Conservation (phyloP, 106 monocot genomes). For the Dendrobium officinale region DNA sequence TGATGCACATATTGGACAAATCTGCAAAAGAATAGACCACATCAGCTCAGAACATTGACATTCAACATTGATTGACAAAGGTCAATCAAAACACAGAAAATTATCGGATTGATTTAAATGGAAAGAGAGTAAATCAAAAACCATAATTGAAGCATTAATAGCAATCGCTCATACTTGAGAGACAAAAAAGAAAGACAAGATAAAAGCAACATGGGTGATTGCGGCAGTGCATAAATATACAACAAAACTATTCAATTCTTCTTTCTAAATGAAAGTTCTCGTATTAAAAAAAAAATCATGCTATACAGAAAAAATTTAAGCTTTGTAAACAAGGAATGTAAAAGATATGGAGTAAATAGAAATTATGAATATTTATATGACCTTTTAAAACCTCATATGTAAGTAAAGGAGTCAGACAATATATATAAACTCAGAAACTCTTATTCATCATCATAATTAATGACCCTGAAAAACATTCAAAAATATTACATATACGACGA, state of each 20-base stretch:
- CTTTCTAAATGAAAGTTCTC: background rate
- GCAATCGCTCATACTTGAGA: background rate
- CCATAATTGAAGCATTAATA: background rate
- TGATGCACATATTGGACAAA: slow-evolving; percentile 69
- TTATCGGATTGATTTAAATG: background rate
- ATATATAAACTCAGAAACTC: background rate
- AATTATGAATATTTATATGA: background rate
- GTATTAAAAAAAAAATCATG: background rate
- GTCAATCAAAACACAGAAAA: background rate
- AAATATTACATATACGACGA: background rate
- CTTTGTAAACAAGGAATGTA: background rate
- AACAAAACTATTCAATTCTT: background rate
- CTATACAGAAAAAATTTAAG: background rate
- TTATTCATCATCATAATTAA: background rate
- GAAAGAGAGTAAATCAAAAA: background rate
- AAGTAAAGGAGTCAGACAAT: background rate
- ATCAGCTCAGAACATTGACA: background rate
- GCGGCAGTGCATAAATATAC: background rate
- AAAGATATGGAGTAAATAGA: background rate
- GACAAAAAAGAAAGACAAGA: background rate
- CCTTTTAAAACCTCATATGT: background rate
- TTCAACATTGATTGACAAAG: background rate
- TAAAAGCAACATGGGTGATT: background rate
- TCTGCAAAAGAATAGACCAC: slow-evolving; percentile 22
- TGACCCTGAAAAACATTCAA: background rate